Conservation (phyloP, 2,329 filamentous ascomycete species). For the Sarocladium kiliense region DNA sequence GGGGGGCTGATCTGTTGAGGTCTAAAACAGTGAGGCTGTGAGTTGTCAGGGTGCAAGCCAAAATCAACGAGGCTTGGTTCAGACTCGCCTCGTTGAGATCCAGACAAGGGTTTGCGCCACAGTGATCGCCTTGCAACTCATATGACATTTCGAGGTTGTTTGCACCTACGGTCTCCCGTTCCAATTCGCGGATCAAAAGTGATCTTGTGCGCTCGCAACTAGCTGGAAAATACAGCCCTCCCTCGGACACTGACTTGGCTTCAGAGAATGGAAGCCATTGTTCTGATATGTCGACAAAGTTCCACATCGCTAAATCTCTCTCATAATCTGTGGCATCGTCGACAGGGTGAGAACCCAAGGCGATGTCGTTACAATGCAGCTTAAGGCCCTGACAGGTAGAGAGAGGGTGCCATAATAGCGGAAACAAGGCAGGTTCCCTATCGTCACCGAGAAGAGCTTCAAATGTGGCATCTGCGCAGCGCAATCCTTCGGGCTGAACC, state of each 20-base stretch:
- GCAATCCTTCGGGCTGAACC: not conserved
- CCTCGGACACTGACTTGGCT: slow-evolving; percentile 18
- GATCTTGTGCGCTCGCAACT: slow-evolving; percentile 16
- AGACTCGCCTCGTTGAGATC: not conserved
- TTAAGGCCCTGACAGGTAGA: slow-evolving; percentile 3
- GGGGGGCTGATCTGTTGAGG: slow-evolving; percentile 19
- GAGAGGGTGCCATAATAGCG: not conserved
- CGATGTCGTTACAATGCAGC: slow-evolving; percentile 18
- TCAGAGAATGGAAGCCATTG: slow-evolving; percentile 26
- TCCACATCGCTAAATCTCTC: slow-evolving; percentile 14
- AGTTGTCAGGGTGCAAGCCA: not conserved
- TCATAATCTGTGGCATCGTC: slow-evolving; percentile 19
- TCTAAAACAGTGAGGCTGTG: slow-evolving; percentile 4
- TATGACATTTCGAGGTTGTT: not conserved
- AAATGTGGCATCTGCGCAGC: not conserved
- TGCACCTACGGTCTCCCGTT: slow-evolving; percentile 16
- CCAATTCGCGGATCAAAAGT: slow-evolving; percentile 21
- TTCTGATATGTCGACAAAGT: slow-evolving; percentile 15
- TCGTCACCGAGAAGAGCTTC: not conserved
- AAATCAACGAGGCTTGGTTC: too few species aligned
- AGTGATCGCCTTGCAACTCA: not conserved
- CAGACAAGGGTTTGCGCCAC: not conserved
- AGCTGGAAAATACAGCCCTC: slow-evolving; percentile 21
- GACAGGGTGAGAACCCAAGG: slow-evolving; percentile 17
- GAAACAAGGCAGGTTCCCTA: not conserved